Evolutionary conservation across 2,329 filamentous ascomycete species (phyloP).

Genomic region (Aspergillus udagawae): DNA sequence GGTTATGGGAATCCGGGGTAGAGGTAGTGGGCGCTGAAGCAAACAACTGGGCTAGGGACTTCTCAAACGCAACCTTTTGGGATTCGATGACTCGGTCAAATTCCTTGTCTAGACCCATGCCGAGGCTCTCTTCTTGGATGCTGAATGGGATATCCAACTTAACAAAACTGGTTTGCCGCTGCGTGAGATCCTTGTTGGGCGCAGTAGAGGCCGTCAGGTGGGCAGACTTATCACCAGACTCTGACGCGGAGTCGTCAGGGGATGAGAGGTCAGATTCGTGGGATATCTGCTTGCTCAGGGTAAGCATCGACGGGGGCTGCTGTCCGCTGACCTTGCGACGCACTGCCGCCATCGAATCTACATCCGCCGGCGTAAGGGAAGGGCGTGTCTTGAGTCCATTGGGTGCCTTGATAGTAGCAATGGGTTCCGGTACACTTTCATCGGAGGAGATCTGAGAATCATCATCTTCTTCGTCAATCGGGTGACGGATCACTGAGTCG

Average conservation of each 20-base stretch:
- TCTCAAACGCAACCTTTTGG: constrained; percentile 79
- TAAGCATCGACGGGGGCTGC: constrained; percentile 40
- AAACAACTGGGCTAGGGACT: constrained; percentile 38
- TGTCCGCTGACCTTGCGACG: constrained; percentile 81
- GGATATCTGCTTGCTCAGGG: constrained; percentile 19
- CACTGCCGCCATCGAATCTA: constrained; percentile 78
- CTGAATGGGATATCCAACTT: constrained; percentile 79
- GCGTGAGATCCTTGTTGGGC: constrained; percentile 21
- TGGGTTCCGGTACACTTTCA: constrained; percentile 70
- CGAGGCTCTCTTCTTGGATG: constrained; percentile 61
- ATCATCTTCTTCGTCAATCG: constrained; percentile 48
- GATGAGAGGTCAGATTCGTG: constrained; percentile 15
- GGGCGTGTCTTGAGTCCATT: constrained; percentile 84
- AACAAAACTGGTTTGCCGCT: constrained; percentile 69
- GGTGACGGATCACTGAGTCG: constrained; percentile 84
- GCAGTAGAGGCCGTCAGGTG: constrained; percentile 25
- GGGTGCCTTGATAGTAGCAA: constrained; percentile 84
- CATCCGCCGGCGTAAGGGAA: constrained; percentile 81
- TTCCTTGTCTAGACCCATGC: constrained; percentile 82
- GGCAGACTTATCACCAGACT: constrained; percentile 11
- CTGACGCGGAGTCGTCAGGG: constrained; percentile 10
- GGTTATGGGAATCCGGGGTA: constrained; percentile 10
- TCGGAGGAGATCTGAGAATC: constrained; percentile 34
- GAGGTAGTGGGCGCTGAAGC: not conserved
- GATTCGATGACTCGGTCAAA: constrained; percentile 93